Conservation (phyloP, 495 filamentous ascomycete genomes). For the Aspergillus egyptiacus region DNA sequence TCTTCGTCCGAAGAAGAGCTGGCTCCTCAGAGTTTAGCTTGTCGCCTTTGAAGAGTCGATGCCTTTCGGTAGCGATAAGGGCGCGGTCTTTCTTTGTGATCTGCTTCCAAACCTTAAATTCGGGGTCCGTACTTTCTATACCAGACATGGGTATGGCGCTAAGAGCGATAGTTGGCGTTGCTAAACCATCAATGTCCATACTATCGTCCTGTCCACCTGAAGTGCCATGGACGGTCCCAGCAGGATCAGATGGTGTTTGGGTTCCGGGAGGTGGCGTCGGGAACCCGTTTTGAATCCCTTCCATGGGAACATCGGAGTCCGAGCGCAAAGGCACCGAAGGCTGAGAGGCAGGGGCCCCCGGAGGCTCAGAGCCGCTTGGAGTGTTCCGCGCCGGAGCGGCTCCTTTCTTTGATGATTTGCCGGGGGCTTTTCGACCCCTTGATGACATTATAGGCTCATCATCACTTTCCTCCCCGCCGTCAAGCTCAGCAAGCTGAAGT, state of each 20-base stretch:
- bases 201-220: slow-evolving; percentile 66
- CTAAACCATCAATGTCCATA: slow-evolving; percentile 71
- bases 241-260: slow-evolving; percentile 68
- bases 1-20: slow-evolving; percentile 71
- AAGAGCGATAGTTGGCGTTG: slow-evolving; percentile 55
- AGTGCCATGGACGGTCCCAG: slow-evolving; percentile 52
- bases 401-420: slow-evolving; percentile 73
- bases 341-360: slow-evolving; percentile 52
- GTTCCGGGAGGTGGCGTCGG: slow-evolving; percentile 73
- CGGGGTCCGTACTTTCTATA: slow-evolving; percentile 68
- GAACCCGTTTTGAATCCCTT: slow-evolving; percentile 76
- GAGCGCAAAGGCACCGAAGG: slow-evolving; percentile 46
- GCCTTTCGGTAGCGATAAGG: slow-evolving; percentile 67
- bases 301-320: slow-evolving; percentile 57
- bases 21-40: slow-evolving; percentile 83
- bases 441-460: slow-evolving; percentile 99
- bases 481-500: slow-evolving; percentile 67
- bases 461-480: slow-evolving; percentile 84
- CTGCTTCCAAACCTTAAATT: slow-evolving; percentile 98
- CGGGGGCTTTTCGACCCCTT: slow-evolving; percentile 82
- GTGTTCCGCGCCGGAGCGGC: slow-evolving; percentile 66
- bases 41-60: slow-evolving; percentile 77
- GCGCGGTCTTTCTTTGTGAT: slow-evolving; percentile 95
- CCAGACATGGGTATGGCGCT: slow-evolving; percentile 37
- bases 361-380: slow-evolving; percentile 63